These are phyloP conservation scores for Castanopsis chinensis DNA, from an alignment of 306 rosid species.

Conservation along the genomic window DNA sequence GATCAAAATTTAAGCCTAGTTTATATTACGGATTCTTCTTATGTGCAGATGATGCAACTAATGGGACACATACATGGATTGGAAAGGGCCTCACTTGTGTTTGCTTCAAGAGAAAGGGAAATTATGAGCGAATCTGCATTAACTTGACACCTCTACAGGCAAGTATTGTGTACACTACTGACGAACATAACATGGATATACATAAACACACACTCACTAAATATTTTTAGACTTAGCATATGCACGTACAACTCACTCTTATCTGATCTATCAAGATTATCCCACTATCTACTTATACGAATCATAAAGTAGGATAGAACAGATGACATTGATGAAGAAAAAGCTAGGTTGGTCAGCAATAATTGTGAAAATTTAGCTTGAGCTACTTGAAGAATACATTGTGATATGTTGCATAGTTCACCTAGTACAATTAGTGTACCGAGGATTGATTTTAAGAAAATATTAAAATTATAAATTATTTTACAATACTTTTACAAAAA, in stretches of 20 bases:
- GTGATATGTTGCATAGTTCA: too few species aligned
- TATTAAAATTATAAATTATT: too few species aligned
- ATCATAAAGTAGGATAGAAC: too few species aligned
- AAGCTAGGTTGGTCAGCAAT: background rate
- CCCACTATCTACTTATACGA: too few species aligned
- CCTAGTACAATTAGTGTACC: too few species aligned
- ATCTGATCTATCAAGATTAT: too few species aligned
- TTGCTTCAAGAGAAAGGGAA: conserved; percentile 86
- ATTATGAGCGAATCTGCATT: conserved; percentile 53
- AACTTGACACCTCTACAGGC: conserved; percentile 79
- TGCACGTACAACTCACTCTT: too few species aligned
- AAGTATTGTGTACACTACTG: background rate
- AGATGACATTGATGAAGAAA: too few species aligned
- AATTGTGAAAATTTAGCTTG: background rate
- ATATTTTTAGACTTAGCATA: background rate
- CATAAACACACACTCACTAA: background rate
- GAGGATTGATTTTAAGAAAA: too few species aligned
- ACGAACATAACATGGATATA: too few species aligned
- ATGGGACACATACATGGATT: conserved; percentile 70
- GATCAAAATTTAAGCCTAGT: background rate
- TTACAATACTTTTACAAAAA: too few species aligned
- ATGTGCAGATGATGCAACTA: conserved; percentile 57
- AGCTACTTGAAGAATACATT: background rate
- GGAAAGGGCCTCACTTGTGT: conserved; percentile 86
- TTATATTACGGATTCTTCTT: conserved; percentile 15